These are phyloP conservation scores for Marasmius fiardii DNA, from an alignment of 1,284 basidiomycete genomes.

Conservation along the genomic window DNA sequence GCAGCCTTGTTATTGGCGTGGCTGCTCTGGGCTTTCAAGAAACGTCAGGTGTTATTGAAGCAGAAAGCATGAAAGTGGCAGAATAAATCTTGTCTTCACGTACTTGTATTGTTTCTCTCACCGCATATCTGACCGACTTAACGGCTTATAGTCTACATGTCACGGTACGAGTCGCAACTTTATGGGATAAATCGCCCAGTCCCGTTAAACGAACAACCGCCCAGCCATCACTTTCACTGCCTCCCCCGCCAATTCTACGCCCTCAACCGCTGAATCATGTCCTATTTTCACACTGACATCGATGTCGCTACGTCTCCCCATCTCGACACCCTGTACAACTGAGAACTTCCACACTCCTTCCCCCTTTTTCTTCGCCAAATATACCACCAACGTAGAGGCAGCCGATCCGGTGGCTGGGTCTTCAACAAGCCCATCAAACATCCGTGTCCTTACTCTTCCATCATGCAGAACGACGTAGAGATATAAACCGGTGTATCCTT, in stretches of 20 bases:
- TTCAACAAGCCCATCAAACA: conserved; percentile 36
- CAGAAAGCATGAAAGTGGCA: too few relatives aligned
- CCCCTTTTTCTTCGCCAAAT: conserved; percentile 31
- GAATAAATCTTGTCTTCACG: too few relatives aligned
- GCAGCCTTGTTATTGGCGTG: too few relatives aligned
- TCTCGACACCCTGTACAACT: conserved; percentile 41
- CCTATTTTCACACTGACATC: conserved; percentile 31
- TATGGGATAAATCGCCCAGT: not conserved
- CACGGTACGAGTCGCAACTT: too few relatives aligned
- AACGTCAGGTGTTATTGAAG: too few relatives aligned
- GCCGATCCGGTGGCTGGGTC: conserved; percentile 46
- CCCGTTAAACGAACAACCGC: not conserved
- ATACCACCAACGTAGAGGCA: conserved; percentile 39
- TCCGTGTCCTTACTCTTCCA: conserved; percentile 32
- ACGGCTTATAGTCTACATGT: too few relatives aligned
- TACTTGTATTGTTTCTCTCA: too few relatives aligned
- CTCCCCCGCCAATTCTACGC: conserved; percentile 32
- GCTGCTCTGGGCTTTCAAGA: too few relatives aligned
- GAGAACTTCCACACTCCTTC: conserved; percentile 30
- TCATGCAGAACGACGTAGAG: conserved; percentile 10
- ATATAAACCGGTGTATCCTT: conserved; percentile 13
- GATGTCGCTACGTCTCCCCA: conserved; percentile 41
- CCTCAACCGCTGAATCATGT: conserved; percentile 23
- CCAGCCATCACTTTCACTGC: conserved; percentile 38
- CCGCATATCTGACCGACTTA: too few relatives aligned